Conservation (phyloP, 1,284 basidiomycete genomes). For the Boletus smithii region DNA sequence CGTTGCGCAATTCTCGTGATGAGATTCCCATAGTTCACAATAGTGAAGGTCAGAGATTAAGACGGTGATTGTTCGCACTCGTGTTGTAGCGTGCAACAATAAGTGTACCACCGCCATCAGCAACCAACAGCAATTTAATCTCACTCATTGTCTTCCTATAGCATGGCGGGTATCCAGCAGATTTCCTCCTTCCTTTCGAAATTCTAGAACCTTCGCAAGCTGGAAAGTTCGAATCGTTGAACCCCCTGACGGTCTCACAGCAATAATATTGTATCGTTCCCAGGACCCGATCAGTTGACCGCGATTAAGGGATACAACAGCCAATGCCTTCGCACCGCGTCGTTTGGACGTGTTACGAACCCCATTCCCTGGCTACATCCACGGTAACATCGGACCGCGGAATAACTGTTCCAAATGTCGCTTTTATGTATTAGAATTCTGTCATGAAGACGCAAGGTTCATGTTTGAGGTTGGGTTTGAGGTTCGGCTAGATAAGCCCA, state of each 20-base stretch:
- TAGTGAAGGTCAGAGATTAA: neutral
- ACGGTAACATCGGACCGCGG: constrained; percentile 1
- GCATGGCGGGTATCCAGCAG: neutral
- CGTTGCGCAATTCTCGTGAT: neutral
- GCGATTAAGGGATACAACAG: neutral
- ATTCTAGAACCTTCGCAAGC: neutral
- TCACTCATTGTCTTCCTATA: constrained; percentile 3
- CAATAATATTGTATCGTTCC: neutral
- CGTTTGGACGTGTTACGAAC: neutral
- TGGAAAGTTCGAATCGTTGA: neutral
- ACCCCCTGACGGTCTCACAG: constrained; percentile 7
- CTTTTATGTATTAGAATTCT: constrained; percentile 6
- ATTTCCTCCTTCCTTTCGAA: neutral
- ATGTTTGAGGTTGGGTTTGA: constrained; percentile 10
- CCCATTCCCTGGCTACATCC: neutral
- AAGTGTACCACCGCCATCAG: constrained; percentile 8
- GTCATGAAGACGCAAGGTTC: neutral
- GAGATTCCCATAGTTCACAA: constrained; percentile 6
- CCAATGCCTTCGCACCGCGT: neutral
- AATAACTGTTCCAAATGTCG: neutral
- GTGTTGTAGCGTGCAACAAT: constrained; percentile 3
- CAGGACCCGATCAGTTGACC: neutral
- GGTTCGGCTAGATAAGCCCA: constrained; percentile 9
- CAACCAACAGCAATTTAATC: constrained; percentile 8
- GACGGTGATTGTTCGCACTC: constrained; percentile 16